Evolutionary conservation across 108 stramenopile genomes (phyloP).

Genomic region (Conticribra weissflogii): DNA sequence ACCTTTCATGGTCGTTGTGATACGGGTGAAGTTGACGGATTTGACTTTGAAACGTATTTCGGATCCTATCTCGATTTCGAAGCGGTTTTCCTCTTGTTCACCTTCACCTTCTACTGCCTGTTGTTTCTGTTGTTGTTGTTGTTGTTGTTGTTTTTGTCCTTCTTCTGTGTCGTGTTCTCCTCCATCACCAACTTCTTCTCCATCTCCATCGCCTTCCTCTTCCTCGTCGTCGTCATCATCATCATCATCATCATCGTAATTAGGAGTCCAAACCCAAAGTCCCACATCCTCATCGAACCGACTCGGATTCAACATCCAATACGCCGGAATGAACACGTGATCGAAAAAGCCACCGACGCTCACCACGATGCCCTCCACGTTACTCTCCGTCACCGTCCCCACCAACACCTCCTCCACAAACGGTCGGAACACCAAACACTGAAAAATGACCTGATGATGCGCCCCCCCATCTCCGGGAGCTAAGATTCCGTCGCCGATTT

Average conservation of each 20-base stretch:
- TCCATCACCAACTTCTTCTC: not conserved
- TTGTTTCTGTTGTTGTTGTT: constrained; percentile 13
- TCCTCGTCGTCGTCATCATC: constrained; percentile 24
- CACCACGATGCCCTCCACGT: constrained; percentile 77
- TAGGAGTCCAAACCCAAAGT: constrained; percentile 81
- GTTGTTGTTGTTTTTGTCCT: constrained; percentile 29
- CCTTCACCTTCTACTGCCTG: constrained; percentile 32
- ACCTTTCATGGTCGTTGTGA: constrained; percentile 86
- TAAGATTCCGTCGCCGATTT: constrained; percentile 72
- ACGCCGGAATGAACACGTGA: constrained; percentile 85
- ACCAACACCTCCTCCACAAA: constrained; percentile 88
- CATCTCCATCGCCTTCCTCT: constrained; percentile 8
- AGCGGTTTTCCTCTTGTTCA: constrained; percentile 50
- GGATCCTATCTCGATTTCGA: constrained; percentile 84
- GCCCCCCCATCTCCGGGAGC: constrained; percentile 87
- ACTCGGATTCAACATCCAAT: constrained; percentile 86
- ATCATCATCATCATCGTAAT: constrained; percentile 65
- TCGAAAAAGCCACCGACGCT: constrained; percentile 86
- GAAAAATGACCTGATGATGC: constrained; percentile 79
- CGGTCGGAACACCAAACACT: constrained; percentile 87
- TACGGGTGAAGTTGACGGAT: constrained; percentile 83
- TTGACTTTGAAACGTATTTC: constrained; percentile 89
- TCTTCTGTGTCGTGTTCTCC: constrained; percentile 7
- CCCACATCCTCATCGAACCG: constrained; percentile 59
- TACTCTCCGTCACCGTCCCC: constrained; percentile 68